Base-by-base conservation (phyloP, 73 alveolate species). In the Paramecium sonneborni region DNA sequence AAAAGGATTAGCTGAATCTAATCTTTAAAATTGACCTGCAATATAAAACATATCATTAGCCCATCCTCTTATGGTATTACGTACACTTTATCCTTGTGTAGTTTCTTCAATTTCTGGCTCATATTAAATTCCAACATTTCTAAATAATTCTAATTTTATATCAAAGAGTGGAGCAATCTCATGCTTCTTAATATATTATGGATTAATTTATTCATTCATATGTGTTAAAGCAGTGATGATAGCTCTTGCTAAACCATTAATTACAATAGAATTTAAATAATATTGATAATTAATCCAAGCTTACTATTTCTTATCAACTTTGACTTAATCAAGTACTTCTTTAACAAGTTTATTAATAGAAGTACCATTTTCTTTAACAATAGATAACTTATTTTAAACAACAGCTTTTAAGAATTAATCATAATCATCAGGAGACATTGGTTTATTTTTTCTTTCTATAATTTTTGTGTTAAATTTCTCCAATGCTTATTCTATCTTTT, bases 401-500 rank as follows among this genome's bases (percentile, higher is more conserved):
- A 93, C 57, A 6, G 98, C 96, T 88, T 94, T 88, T 82, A 96
- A 98, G 86, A 96, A 96, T 86, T 94, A 95, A 79, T 97, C 99
- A 23, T 97, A 94, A 93, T 98, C 99, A 86, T 98, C 99, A 55
- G 98, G 99, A 43, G 96, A 55, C 98, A 97, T 96, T 11, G 99
- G 99, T 91, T 97, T 98, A 92, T 82, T 90, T 67, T 95, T 96
- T 88, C 98, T 95, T 86, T 96, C 99, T 72, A 95, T 93, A 14
- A 96, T 95, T 57, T 92, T 96, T 24, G 93, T 95, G 43, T 92
- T 90, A 92, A 97, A 96, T 24, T 94, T 94, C 43, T 76, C 92
- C 95, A 95, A 95, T 69, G 92, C 85, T 62, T 93, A 93, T 85
- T 94, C 93, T 87, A 95, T 96, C 38, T 86, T 92, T 46, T 87